Conservation (phyloP, 768 basidiomycete species). For the Termitomyces sp. region DNA sequence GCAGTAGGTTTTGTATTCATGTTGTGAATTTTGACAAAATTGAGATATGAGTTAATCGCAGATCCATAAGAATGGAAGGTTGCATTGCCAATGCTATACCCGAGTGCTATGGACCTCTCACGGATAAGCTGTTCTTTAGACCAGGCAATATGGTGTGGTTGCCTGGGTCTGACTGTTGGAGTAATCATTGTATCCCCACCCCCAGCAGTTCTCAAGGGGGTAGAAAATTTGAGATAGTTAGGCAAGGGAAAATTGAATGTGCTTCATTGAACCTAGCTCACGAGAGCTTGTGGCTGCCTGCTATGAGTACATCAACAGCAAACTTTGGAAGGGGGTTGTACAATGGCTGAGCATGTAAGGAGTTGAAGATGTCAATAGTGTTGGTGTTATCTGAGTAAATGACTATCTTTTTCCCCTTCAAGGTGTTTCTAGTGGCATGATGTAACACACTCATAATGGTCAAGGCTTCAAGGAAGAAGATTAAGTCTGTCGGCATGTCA, state of each 20-base stretch:
- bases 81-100: conserved; percentile 20
- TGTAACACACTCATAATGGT: no score
- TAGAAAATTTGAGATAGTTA: no score
- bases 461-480: no score
- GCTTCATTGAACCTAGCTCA: no score
- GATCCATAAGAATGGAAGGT: conserved; percentile 20
- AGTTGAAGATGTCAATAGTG: not conserved
- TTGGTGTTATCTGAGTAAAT: not conserved
- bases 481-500: no score
- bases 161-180: conserved; percentile 13
- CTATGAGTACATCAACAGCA: no score
- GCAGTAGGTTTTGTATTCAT: conserved; percentile 12
- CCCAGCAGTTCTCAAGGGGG: no score
- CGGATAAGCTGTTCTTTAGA: not conserved
- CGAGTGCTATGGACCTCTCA: conserved; percentile 6
- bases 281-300: not conserved
- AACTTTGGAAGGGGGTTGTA: no score
- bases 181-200: no score
- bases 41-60: not conserved
- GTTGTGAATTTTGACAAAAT: not conserved
- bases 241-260: no score
- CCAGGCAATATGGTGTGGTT: conserved; percentile 28
- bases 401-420: no score
- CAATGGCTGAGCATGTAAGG: not conserved
- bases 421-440: no score